A percentile compares a stretch with the other conserved stretches of the same genome.
These are phyloP conservation scores for Calonectria crousiana DNA, from an alignment of 2,329 filamentous ascomycete genomes.

Conservation along the genomic window DNA sequence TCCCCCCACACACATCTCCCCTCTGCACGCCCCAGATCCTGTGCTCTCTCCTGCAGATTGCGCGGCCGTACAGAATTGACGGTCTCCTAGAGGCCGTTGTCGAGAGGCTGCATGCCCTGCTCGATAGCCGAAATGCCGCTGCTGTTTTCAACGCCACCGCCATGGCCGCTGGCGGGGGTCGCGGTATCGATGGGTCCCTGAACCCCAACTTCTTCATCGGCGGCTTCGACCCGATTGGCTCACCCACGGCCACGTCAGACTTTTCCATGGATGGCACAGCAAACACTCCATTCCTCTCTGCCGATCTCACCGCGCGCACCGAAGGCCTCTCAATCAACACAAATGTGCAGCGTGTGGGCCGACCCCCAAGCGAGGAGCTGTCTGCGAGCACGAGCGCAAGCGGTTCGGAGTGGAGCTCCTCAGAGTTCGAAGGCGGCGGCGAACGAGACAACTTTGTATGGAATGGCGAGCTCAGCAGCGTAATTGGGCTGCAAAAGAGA, in stretches of 20 bases:
- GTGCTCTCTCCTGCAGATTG: conserved; percentile 93
- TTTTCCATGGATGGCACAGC: conserved; percentile 49
- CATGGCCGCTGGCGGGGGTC: conserved; percentile 95
- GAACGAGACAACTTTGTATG: conserved; percentile 72
- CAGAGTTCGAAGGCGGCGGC: conserved; percentile 61
- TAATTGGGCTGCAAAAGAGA: conserved; percentile 95
- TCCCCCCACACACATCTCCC: conserved; percentile 80
- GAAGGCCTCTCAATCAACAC: conserved; percentile 64
- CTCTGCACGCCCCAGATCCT: conserved; percentile 95
- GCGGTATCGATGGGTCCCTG: conserved; percentile 78
- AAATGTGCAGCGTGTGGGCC: conserved; percentile 49
- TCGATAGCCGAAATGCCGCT: conserved; percentile 94
- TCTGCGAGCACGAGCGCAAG: conserved; percentile 65
- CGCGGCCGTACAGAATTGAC: conserved; percentile 92
- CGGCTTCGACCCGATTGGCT: conserved; percentile 57
- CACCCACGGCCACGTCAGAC: conserved; percentile 49
- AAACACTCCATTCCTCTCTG: conserved; percentile 44
- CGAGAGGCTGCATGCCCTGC: conserved; percentile 86
- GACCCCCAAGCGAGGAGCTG: conserved; percentile 61
- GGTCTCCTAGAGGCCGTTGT: conserved; percentile 93
- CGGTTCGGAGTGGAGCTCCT: conserved; percentile 69
- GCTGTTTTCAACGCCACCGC: conserved; percentile 98
- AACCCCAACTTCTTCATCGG: conserved; percentile 74
- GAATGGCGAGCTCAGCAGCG: conserved; percentile 84
- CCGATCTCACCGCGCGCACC: conserved; percentile 49